These are phyloP conservation scores for Mrakiaceae sp. DNA, from an alignment of 1,284 basidiomycete genomes.

Conservation along the genomic window DNA sequence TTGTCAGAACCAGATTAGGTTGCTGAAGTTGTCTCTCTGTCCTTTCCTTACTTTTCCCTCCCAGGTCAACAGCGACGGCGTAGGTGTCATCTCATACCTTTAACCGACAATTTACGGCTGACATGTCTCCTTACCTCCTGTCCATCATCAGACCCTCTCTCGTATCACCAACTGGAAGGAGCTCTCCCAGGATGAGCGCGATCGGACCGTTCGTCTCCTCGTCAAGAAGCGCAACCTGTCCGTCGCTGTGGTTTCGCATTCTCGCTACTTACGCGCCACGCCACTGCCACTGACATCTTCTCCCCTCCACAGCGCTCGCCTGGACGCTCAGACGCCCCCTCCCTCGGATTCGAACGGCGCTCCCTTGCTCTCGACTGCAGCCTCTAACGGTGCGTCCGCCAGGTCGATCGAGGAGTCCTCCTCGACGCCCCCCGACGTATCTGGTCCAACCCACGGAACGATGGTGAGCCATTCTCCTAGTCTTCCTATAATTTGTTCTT, in stretches of 20 bases:
- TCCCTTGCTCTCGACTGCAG: not conserved
- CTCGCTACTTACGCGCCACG: not conserved
- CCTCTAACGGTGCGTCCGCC: not conserved
- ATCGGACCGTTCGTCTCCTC: constrained; percentile 33
- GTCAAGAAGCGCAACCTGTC: constrained; percentile 34
- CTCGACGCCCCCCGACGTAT: not conserved
- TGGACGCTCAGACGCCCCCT: not conserved
- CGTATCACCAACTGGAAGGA: constrained; percentile 35
- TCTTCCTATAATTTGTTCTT: not conserved
- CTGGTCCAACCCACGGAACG: no score
- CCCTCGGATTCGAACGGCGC: not conserved
- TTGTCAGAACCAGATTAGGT: no score
- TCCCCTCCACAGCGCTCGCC: not conserved
- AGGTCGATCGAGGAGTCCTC: not conserved
- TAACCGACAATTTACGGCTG: no score
- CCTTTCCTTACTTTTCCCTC: no score
- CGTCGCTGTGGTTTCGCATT: not conserved
- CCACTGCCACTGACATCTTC: not conserved
- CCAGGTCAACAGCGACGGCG: no score
- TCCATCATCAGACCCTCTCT: constrained; percentile 28
- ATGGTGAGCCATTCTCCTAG: no score
- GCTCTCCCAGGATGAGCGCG: constrained; percentile 30
- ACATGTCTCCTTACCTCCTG: no score
- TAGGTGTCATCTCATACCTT: no score
- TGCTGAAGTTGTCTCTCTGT: no score